Evolutionary conservation across 2,329 filamentous ascomycete genomes (phyloP), one percentile per base, ranked within the genome.

Genomic region (Hymenoscyphus linearis): DNA sequence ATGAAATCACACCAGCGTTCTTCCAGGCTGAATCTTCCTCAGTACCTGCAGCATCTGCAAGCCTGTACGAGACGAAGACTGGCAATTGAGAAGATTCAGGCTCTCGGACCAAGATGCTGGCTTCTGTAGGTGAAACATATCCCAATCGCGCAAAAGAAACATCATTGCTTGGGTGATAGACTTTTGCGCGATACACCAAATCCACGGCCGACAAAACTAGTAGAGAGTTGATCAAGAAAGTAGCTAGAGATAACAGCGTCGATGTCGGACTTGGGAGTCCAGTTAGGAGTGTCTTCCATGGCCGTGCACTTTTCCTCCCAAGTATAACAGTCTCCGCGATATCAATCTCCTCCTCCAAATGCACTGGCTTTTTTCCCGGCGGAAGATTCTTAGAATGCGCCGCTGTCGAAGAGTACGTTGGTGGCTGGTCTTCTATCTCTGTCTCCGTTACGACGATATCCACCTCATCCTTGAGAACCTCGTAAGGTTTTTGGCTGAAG

Each of bases 61-160:
- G 74, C 59, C 82, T 80, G 59, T 86, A 85, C 57, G 89, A 87
- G 10, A 95, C 77, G 0, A 80, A 86, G n/a, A 96, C 76, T 0
- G 93, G 92, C 72, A 96, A 82, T 68, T 89, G 85, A 36, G 82
- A 73, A 57, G 84, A 80, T 67, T 96, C 84, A 0, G 95, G 91
- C 74, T 98, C 95, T 61, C 95, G 85, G 54, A 99, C 80, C 31
- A 99, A 77, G 44, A 99, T 81, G 63, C 86, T 92, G 25, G 92
- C 95, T 60, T 88, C 88, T 0, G 81, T 84, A 18, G 90, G 83
- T 4, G 92, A 96, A 31, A 98, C 88, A 73, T 93, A 93, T 27
- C 95, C 95, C 16, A 96, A 79, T 9, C 95, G 84, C 47, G 90
- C 90, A 73, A 99, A 96, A 0, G 92, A 90, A 12, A 96, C 78